phyloP scores from a whole-genome alignment of 805 yeast genomes.

The Kuraishia capsulata region DNA sequence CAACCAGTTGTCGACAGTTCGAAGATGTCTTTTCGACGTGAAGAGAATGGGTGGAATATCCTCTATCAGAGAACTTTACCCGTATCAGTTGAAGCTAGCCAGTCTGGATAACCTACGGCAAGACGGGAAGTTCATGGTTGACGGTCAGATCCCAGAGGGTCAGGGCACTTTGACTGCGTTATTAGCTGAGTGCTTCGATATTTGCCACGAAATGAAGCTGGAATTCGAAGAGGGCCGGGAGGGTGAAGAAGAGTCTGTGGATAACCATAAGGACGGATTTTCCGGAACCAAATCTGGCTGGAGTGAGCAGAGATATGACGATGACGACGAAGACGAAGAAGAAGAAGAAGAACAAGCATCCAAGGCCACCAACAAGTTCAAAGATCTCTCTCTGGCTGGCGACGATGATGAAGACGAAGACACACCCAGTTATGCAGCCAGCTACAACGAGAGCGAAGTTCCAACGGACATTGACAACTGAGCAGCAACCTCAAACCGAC shows the following conservation, averaged over 20 bases:
- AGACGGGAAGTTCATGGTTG: slow-evolving; percentile 89
- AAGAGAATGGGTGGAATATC: slow-evolving; percentile 89
- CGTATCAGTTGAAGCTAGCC: slow-evolving; percentile 90
- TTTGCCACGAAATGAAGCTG: slow-evolving; percentile 80
- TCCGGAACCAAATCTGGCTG: slow-evolving; percentile 16
- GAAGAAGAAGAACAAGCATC: slow-evolving; percentile 14
- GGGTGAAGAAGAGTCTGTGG: slow-evolving; percentile 17
- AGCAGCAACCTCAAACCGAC: too few species aligned
- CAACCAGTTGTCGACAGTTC: slow-evolving; percentile 86
- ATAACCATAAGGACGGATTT: slow-evolving; percentile 17
- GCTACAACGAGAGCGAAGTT: slow-evolving; percentile 21
- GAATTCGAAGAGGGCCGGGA: slow-evolving; percentile 64
- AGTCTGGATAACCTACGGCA: slow-evolving; percentile 77
- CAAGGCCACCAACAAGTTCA: slow-evolving; percentile 1
- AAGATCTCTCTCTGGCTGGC: slow-evolving; percentile 4
- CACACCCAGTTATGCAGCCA: slow-evolving; percentile 20
- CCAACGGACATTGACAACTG: slow-evolving; percentile 14
- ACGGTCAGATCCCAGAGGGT: slow-evolving; percentile 91
- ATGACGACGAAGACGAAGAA: slow-evolving; percentile 21
- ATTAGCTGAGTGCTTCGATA: slow-evolving; percentile 90
- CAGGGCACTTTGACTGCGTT: slow-evolving; percentile 92
- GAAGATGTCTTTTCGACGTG: slow-evolving; percentile 82
- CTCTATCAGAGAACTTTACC: slow-evolving; percentile 83
- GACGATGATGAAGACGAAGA: slow-evolving; percentile 9
- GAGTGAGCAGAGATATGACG: slow-evolving; percentile 18